A percentile compares a stretch with the other conserved stretches of the same genome.
Evolutionary conservation across 2,329 filamentous ascomycete species (phyloP).

Genomic region (Magnaporthales sp.): DNA sequence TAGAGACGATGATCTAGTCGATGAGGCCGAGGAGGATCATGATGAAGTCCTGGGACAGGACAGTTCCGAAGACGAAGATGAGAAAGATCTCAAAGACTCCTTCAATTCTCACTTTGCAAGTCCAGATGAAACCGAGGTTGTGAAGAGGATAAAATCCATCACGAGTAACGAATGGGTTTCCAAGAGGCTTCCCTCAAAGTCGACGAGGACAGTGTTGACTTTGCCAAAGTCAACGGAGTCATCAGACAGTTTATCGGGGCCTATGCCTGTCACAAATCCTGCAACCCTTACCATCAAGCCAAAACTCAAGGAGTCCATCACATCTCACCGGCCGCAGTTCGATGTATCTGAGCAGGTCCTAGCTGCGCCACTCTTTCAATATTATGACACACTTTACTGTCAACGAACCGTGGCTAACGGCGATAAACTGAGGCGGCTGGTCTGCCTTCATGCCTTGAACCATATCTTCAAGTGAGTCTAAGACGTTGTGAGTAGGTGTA

Average conservation of each 20-base stretch:
- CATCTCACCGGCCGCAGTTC: slow-evolving; percentile 47
- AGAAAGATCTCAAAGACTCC: slow-evolving; percentile 50
- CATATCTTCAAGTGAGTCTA: slow-evolving; percentile 71
- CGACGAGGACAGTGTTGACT: slow-evolving; percentile 38
- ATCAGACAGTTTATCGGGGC: slow-evolving; percentile 18
- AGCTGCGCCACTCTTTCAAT: slow-evolving; percentile 67
- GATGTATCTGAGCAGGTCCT: slow-evolving; percentile 55
- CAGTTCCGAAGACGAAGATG: slow-evolving; percentile 36
- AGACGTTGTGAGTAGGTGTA: neutral
- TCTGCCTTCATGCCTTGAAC: slow-evolving; percentile 79
- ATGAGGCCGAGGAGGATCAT: slow-evolving; percentile 41
- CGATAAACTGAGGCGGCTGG: slow-evolving; percentile 57
- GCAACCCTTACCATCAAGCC: slow-evolving; percentile 58
- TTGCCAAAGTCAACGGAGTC: slow-evolving; percentile 28
- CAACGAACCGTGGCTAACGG: slow-evolving; percentile 63
- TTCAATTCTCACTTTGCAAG: slow-evolving; percentile 75
- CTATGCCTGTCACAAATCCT: slow-evolving; percentile 27
- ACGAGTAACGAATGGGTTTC: slow-evolving; percentile 42
- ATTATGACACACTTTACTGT: slow-evolving; percentile 72
- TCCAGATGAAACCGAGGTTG: slow-evolving; percentile 53
- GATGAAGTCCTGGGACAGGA: slow-evolving; percentile 22
- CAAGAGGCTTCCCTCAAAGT: slow-evolving; percentile 34
- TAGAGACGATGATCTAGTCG: slow-evolving; percentile 30
- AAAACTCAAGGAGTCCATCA: slow-evolving; percentile 49
- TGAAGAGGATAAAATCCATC: slow-evolving; percentile 40